phyloP scores from a whole-genome alignment of 257 asterid species.

The Jasminum sambac region DNA sequence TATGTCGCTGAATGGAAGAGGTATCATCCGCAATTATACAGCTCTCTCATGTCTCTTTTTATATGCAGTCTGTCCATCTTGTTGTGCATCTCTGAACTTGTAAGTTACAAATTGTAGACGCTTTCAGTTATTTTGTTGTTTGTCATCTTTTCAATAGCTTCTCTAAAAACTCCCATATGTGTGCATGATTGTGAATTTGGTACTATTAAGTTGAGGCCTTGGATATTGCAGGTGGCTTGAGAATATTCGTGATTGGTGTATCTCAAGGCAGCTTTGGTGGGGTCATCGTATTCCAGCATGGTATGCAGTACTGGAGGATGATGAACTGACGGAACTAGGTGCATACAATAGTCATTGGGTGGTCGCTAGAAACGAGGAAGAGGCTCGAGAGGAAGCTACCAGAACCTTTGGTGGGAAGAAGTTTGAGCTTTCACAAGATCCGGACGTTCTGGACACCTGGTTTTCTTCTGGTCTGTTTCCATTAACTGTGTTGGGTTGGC shows the following conservation, averaged over 20 bases:
- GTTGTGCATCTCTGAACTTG: background rate
- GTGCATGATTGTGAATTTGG: slow-evolving; percentile 4
- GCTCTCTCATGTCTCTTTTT: slow-evolving; percentile 7
- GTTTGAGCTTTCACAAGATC: slow-evolving; percentile 73
- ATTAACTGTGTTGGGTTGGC: slow-evolving; percentile 91
- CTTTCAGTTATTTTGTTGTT: slow-evolving; percentile 6
- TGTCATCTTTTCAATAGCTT: slow-evolving; percentile 3
- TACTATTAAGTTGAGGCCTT: slow-evolving; percentile 12
- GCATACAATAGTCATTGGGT: slow-evolving; percentile 71
- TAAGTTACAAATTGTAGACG: slow-evolving; percentile 6
- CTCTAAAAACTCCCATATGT: background rate
- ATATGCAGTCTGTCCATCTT: background rate
- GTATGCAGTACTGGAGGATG: slow-evolving; percentile 75
- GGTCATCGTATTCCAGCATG: slow-evolving; percentile 98
- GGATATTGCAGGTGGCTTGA: slow-evolving; percentile 84
- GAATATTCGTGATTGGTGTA: slow-evolving; percentile 96
- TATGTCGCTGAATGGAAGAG: slow-evolving; percentile 94
- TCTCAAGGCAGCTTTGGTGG: slow-evolving; percentile 99
- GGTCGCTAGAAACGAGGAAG: slow-evolving; percentile 74
- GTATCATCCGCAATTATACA: slow-evolving; percentile 35
- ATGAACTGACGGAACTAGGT: slow-evolving; percentile 73
- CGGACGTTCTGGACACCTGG: slow-evolving; percentile 98
- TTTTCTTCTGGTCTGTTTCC: slow-evolving; percentile 96
- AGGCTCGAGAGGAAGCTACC: slow-evolving; percentile 66
- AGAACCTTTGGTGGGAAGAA: slow-evolving; percentile 55